phyloP scores from a whole-genome alignment of 495 filamentous ascomycete species.

The Daldinia loculata region DNA sequence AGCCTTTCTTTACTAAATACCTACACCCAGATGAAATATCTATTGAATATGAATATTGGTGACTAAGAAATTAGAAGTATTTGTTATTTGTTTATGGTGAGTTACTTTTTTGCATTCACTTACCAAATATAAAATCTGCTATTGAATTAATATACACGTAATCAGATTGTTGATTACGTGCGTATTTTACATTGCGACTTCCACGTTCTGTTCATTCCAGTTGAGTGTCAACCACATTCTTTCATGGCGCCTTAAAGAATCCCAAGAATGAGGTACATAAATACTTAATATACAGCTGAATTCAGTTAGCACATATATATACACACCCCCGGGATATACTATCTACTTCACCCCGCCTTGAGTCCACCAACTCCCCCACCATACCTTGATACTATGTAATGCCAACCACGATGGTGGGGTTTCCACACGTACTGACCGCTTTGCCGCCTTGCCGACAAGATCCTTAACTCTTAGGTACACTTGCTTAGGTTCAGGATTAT shows the following conservation, averaged over 20 bases:
- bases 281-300: constrained; percentile 1
- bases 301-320: constrained; percentile 10
- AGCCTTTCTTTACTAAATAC: constrained; percentile 2
- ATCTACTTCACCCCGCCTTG: constrained; percentile 6
- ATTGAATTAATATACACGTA: too few species aligned
- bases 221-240: background rate
- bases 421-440: constrained; percentile 28
- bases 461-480: constrained; percentile 1
- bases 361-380: constrained; percentile 32
- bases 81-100: background rate
- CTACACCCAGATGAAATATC: background rate
- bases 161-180: background rate
- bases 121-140: too few species aligned
- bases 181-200: background rate
- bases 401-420: constrained; percentile 39
- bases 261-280: background rate
- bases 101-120: too few species aligned
- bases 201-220: background rate
- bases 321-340: background rate
- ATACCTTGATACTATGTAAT: constrained; percentile 22
- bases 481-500: constrained; percentile 6
- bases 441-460: constrained; percentile 33
- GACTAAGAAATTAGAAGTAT: background rate
- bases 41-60: background rate
- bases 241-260: background rate